Percentiles rank a stretch among this genome's conserved stretches.
Conservation (phyloP, 192 early-diverging fungal genomes). For the Mortierella antarctica region DNA sequence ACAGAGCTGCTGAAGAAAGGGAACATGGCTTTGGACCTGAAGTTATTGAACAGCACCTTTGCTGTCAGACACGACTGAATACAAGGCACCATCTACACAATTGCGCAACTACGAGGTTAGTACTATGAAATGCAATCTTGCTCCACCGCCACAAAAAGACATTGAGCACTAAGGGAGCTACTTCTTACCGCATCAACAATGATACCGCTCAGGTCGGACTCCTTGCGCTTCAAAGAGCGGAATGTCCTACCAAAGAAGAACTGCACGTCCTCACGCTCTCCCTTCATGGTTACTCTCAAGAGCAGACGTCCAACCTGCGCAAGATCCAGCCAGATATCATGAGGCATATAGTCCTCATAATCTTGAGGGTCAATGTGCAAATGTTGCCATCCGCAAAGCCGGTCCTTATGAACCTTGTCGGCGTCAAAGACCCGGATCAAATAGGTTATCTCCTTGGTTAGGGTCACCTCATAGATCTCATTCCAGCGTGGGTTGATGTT, state of each 20-base stretch:
- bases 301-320: constrained; percentile 73
- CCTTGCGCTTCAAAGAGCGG: constrained; percentile 73
- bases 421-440: constrained; percentile 61
- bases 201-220: constrained; percentile 73
- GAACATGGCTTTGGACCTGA: constrained; percentile 42
- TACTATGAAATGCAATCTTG: background rate
- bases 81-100: constrained; percentile 66
- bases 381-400: constrained; percentile 71
- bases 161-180: no score
- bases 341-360: constrained; percentile 71
- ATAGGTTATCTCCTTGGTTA: constrained; percentile 61
- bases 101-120: background rate
- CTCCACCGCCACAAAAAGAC: background rate
- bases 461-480: constrained; percentile 75
- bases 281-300: constrained; percentile 80
- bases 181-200: constrained; percentile 73
- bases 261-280: constrained; percentile 83
- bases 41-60: constrained; percentile 66
- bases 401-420: constrained; percentile 64
- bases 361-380: constrained; percentile 66
- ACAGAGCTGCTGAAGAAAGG: constrained; percentile 33
- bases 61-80: constrained; percentile 72
- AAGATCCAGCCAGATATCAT: constrained; percentile 76
- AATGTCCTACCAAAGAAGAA: constrained; percentile 86
- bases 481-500: constrained; percentile 87